A percentile compares a stretch with the other conserved stretches of the same genome.
Evolutionary conservation across 495 filamentous ascomycete genomes (phyloP).

Genomic region (Penicillium coprophilum): DNA sequence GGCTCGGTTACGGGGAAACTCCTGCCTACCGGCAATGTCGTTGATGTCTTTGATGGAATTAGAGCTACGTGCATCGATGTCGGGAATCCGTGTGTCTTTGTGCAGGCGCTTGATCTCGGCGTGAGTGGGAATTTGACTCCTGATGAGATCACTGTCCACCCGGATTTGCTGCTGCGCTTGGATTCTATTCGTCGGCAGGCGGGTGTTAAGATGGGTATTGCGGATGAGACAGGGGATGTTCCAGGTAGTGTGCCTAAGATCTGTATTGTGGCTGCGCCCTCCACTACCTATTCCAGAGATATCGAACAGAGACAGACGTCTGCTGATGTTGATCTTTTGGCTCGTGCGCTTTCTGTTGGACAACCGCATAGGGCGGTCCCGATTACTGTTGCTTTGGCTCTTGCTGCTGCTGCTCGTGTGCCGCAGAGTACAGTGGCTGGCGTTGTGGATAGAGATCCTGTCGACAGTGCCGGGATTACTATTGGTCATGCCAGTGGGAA

Average conservation of each 20-base stretch:
- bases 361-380: slow-evolving; percentile 67
- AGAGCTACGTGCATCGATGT: slow-evolving; percentile 62
- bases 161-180: slow-evolving; percentile 49
- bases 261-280: slow-evolving; percentile 53
- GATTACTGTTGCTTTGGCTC: slow-evolving; percentile 58
- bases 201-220: slow-evolving; percentile 63
- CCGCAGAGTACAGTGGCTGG: slow-evolving; percentile 41
- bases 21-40: slow-evolving; percentile 60
- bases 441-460: slow-evolving; percentile 22
- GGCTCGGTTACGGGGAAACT: slow-evolving; percentile 66
- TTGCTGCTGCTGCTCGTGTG: slow-evolving; percentile 53
- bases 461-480: slow-evolving; percentile 41
- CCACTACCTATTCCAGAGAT: slow-evolving; percentile 13
- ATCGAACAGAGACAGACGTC: slow-evolving; percentile 22
- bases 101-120: slow-evolving; percentile 52
- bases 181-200: slow-evolving; percentile 62
- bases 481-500: slow-evolving; percentile 63
- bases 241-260: slow-evolving; percentile 67
- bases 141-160: slow-evolving; percentile 49
- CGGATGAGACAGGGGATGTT: slow-evolving; percentile 38
- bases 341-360: slow-evolving; percentile 47
- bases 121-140: slow-evolving; percentile 53
- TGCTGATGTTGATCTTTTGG: slow-evolving; percentile 43
- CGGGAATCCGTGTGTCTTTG: slow-evolving; percentile 66
- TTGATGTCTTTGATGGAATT: slow-evolving; percentile 54